Percentiles rank a stretch among this genome's conserved stretches.
Conservation (phyloP, 2,329 filamentous ascomycete species). For the Pseudogymnoascus sp. region DNA sequence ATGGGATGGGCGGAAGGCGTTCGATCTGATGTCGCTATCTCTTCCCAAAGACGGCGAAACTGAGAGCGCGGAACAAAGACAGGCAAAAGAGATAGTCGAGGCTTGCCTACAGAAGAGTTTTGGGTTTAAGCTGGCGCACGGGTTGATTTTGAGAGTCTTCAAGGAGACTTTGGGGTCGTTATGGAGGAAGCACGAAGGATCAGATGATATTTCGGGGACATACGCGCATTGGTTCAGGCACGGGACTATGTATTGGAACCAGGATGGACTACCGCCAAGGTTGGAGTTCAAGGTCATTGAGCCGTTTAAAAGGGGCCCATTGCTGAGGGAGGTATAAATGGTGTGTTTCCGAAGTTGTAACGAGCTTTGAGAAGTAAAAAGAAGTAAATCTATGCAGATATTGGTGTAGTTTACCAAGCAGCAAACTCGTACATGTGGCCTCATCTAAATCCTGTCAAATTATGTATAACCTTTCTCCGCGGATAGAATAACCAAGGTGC, state of each 20-base stretch:
- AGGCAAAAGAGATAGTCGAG: conserved; percentile 43
- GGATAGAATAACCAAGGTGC: not conserved
- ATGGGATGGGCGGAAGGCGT: conserved; percentile 42
- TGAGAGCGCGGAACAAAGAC: conserved; percentile 37
- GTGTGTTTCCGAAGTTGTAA: not conserved
- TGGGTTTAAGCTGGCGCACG: conserved; percentile 47
- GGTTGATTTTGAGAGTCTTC: conserved; percentile 40
- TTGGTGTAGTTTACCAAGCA: not conserved
- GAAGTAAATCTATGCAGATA: not conserved
- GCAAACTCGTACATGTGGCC: not conserved
- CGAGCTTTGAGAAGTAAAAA: not conserved
- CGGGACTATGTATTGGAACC: conserved; percentile 39
- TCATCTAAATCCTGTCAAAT: not conserved
- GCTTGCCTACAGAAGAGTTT: conserved; percentile 41
- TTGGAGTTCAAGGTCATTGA: conserved; percentile 29
- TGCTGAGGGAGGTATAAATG: conserved; percentile 22
- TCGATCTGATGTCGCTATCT: conserved; percentile 39
- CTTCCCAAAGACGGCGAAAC: conserved; percentile 31
- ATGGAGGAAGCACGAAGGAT: conserved; percentile 42
- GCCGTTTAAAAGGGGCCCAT: conserved; percentile 33
- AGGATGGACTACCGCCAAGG: conserved; percentile 31
- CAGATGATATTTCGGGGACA: conserved; percentile 40
- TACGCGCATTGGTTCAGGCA: conserved; percentile 47
- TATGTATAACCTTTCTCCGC: not conserved
- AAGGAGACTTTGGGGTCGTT: conserved; percentile 43